These are phyloP conservation scores for Colletotrichum sp. DNA, from an alignment of 2,329 filamentous ascomycete genomes.

Conservation along the genomic window DNA sequence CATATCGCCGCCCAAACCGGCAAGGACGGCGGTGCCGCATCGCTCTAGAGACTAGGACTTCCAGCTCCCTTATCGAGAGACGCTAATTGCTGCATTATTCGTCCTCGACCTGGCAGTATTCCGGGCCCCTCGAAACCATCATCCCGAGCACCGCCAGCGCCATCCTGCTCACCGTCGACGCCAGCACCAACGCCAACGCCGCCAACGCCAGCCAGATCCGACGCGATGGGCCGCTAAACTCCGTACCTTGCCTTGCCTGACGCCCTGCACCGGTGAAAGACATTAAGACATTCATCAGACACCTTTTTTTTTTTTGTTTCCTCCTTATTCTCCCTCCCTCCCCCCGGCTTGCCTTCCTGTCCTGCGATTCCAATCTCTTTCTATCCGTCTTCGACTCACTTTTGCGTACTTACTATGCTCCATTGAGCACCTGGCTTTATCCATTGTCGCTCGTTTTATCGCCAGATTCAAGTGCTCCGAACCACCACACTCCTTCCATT, in stretches of 20 bases:
- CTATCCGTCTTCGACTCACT: neutral
- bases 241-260: neutral
- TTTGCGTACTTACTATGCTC: neutral
- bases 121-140: neutral
- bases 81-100: neutral
- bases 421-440: neutral
- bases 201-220: neutral
- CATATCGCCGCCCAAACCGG: neutral
- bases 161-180: neutral
- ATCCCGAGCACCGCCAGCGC: neutral
- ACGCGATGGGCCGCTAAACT: neutral
- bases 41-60: neutral
- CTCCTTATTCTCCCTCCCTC: neutral
- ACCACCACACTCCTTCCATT: neutral
- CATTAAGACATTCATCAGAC: neutral
- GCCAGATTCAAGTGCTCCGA: neutral
- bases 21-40: neutral
- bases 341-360: neutral
- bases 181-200: neutral
- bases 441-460: neutral
- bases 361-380: neutral
- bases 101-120: neutral
- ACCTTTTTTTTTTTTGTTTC: constrained; percentile 2
- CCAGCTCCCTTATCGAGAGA: neutral
- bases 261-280: neutral